Percentiles rank a stretch among this genome's conserved stretches.
phyloP scores from a whole-genome alignment of 306 rosid genomes.

The Trifolium fragiferum region DNA sequence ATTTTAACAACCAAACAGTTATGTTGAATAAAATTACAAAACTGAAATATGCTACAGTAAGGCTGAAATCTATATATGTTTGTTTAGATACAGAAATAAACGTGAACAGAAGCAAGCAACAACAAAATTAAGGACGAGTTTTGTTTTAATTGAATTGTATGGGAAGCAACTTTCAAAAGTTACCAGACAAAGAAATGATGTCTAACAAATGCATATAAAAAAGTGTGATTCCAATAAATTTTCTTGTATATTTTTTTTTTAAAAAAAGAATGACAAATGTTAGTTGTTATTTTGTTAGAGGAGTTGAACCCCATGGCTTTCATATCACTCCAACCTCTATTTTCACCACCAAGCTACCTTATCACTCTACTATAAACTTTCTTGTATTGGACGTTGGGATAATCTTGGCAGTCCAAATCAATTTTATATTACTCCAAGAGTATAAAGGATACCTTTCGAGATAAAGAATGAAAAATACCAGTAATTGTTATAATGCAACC shows the following conservation, averaged over 20 bases:
- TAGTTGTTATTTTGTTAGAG: background rate
- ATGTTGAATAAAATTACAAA: conserved; percentile 49
- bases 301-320: background rate
- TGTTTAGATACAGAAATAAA: conserved; percentile 38
- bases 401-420: background rate
- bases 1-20: conserved; percentile 44
- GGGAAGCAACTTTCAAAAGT: conserved; percentile 28
- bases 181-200: background rate
- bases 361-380: background rate
- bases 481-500: background rate
- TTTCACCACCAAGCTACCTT: background rate
- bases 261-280: background rate
- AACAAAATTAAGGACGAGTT: background rate
- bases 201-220: conserved; percentile 1
- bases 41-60: conserved; percentile 41
- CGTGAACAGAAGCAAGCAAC: conserved; percentile 22
- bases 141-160: background rate
- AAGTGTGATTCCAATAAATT: background rate
- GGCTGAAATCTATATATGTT: conserved; percentile 24
- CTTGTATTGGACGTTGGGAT: background rate
- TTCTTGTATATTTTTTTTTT: background rate
- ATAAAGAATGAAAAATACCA: background rate
- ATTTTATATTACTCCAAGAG: too few relatives aligned
- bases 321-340: background rate
- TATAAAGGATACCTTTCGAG: too few relatives aligned